Percentiles rank a stretch among this genome's conserved stretches.
These are phyloP conservation scores for Arabis hirsuta DNA, from an alignment of 345 rosid species.

Conservation along the genomic window DNA sequence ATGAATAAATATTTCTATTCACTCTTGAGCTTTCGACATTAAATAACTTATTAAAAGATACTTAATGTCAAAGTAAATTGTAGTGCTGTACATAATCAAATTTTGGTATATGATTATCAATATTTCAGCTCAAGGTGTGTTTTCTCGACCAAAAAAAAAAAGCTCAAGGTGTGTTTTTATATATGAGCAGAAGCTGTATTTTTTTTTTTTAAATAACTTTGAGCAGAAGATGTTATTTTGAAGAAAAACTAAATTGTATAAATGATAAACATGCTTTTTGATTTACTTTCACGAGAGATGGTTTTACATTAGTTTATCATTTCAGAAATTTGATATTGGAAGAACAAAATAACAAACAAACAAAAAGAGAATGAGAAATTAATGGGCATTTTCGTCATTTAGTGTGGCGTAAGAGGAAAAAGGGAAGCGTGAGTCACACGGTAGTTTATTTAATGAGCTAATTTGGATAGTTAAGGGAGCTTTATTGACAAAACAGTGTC, in stretches of 20 bases:
- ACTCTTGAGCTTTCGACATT: background rate
- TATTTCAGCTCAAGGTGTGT: background rate
- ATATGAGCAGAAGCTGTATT: too few species aligned
- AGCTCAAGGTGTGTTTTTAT: background rate
- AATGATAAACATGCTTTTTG: background rate
- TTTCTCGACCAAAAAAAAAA: too few species aligned
- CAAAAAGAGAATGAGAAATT: background rate
- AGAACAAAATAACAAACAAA: background rate
- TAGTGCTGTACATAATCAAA: background rate
- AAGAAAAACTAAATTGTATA: background rate
- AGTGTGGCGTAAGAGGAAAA: constrained; percentile 16
- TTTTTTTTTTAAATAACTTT: too few species aligned
- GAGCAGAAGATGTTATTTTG: background rate
- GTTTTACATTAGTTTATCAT: background rate
- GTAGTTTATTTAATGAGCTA: constrained; percentile 13
- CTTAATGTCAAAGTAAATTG: constrained; percentile 6
- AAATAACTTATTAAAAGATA: background rate
- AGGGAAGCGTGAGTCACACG: constrained; percentile 44
- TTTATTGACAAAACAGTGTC: constrained; percentile 5
- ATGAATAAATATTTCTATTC: constrained; percentile 25
- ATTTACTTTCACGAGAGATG: constrained; percentile 4
- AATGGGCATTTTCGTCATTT: constrained; percentile 36
- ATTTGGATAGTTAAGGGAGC: constrained; percentile 11
- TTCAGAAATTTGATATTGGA: background rate
- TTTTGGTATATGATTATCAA: background rate